Conservation (phyloP, 2,329 filamentous ascomycete genomes). For the Pseudogymnoascus sp. region DNA sequence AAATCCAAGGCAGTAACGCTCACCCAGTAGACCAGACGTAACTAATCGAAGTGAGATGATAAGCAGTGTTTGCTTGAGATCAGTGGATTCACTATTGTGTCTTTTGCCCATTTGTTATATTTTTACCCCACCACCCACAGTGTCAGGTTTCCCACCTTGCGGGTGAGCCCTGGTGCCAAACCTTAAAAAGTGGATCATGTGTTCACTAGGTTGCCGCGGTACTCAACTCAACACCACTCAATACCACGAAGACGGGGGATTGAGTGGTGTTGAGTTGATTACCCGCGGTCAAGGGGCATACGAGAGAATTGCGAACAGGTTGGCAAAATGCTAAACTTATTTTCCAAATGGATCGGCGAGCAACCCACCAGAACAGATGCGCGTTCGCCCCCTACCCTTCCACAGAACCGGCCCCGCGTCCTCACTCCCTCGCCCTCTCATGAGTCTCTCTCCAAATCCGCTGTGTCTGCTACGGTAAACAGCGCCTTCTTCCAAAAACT, state of each 20-base stretch:
- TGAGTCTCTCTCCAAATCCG: not conserved
- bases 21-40: too few relatives aligned
- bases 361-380: not conserved
- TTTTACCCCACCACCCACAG: not conserved
- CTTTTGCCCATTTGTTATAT: too few relatives aligned
- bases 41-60: too few relatives aligned
- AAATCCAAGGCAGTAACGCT: too few relatives aligned
- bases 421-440: not conserved
- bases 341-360: not conserved
- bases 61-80: too few relatives aligned
- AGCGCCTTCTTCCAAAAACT: not conserved
- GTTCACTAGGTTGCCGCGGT: not conserved
- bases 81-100: too few relatives aligned
- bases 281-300: not conserved
- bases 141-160: not conserved
- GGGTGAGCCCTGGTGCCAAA: not conserved
- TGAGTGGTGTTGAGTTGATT: too few relatives aligned
- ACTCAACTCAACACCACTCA: not conserved
- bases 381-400: not conserved
- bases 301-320: not conserved
- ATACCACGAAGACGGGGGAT: not conserved
- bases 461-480: not conserved
- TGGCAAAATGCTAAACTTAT: not conserved
- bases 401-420: not conserved
- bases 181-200: not conserved